Base-by-base conservation (phyloP, 1,284 basidiomycete species). In the Pyrrhoderma noxium region DNA sequence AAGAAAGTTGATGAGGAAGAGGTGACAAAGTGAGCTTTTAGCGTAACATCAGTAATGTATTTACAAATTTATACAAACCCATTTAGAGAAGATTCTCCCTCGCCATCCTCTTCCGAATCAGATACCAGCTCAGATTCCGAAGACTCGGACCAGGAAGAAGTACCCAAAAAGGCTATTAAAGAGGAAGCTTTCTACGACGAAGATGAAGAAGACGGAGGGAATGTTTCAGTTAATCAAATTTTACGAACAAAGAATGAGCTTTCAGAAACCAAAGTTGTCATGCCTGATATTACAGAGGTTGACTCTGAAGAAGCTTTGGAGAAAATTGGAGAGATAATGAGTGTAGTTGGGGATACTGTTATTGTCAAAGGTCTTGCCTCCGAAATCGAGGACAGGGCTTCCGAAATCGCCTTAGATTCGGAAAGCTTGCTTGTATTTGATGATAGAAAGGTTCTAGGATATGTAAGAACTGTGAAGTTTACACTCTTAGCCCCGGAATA, bases 351-450 rank as follows among this genome's bases (percentile, higher is more conserved):
- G 57, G 79, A 77, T 42, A 74, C 80, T 31, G 85, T 81, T 45
- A 82, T 92, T 49, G 71, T 92, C 47, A 80, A 73, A 56, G 89
- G 87, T 36, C 60, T 70, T 22, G 67, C 72, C 1, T 74, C 72
- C 44, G 70, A 69, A 23, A 59, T 64, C 50, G 61, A 65, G 3
- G 69, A 68, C 50, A 67, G 71, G 51, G 70, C 72, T 4, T 75
- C 73, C 36, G 76, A 81, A 56, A 72, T 71, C 38, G 80, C 86
- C 7, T 71, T 92, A 38, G 92, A 94, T 64, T 80, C 78, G 31
- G 92, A 90, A 36, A 93, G 89, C n/a, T 67, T 93, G 36, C 75
- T 94, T 39, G 86, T 91, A 22, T 90, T 92, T 61, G 82, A 84
- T 19, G 89, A 94, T 63, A 72, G 89, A 51, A 84, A 77, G 57